These are phyloP conservation scores for Candida broadrunensis DNA, from an alignment of 805 yeast genomes.

Conservation along the genomic window DNA sequence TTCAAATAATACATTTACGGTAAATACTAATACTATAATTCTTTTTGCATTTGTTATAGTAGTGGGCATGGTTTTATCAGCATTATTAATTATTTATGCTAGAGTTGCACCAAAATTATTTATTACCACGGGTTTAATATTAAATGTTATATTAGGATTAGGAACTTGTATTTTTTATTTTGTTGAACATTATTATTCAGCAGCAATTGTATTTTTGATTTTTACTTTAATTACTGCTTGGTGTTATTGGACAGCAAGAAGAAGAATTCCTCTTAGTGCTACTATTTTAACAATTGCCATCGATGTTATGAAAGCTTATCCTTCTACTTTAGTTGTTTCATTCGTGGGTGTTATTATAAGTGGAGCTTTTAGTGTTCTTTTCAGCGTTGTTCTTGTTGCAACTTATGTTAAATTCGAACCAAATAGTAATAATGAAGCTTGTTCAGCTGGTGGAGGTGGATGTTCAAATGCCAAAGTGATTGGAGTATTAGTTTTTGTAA, in stretches of 20 bases:
- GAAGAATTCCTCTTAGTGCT: conserved; percentile 72
- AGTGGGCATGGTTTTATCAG: conserved; percentile 57
- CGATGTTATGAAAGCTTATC: conserved; percentile 70
- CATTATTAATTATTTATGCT: conserved; percentile 57
- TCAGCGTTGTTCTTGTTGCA: conserved; percentile 67
- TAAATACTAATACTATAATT: conserved; percentile 73
- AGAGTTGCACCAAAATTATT: conserved; percentile 63
- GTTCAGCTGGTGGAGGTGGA: conserved; percentile 49
- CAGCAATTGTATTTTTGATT: conserved; percentile 71
- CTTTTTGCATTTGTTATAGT: conserved; percentile 65
- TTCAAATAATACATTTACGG: conserved; percentile 50
- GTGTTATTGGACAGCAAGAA: conserved; percentile 70
- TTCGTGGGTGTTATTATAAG: conserved; percentile 56
- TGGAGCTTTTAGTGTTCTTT: conserved; percentile 63
- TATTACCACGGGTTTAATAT: conserved; percentile 63
- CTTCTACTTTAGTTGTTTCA: conserved; percentile 64
- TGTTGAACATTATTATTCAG: conserved; percentile 67
- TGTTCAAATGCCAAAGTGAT: conserved; percentile 59
- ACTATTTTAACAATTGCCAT: conserved; percentile 68
- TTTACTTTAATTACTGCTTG: conserved; percentile 64
- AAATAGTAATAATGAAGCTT: conserved; percentile 47
- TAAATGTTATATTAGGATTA: conserved; percentile 64
- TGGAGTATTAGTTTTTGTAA: conserved; percentile 68
- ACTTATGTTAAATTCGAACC: conserved; percentile 77
- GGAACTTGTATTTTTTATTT: conserved; percentile 78